Conservation (phyloP, 495 filamentous ascomycete genomes). For the Cladorrhinum samala region DNA sequence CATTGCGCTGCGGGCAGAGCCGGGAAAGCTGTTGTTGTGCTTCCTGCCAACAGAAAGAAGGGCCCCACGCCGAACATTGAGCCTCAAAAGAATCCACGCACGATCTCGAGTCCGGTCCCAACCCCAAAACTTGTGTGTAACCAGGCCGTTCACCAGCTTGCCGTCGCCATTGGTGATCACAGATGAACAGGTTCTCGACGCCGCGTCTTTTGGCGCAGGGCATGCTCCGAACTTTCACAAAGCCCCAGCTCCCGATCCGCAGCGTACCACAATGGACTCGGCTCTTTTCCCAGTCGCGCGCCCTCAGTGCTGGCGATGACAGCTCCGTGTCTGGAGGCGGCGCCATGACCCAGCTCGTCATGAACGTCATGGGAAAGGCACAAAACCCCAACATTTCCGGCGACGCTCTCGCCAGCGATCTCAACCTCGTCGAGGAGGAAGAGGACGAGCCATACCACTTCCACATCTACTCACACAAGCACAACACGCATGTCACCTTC, state of each 20-base stretch:
- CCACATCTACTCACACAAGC: constrained; percentile 78
- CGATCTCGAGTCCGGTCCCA: not conserved
- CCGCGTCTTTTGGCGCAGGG: constrained; percentile 42
- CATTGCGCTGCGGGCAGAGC: not conserved
- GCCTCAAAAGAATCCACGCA: not conserved
- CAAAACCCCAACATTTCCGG: not conserved
- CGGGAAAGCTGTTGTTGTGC: not conserved
- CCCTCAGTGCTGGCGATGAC: not conserved
- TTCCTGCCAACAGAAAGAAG: too few species aligned
- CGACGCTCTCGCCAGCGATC: constrained; percentile 11
- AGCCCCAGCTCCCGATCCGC: constrained; percentile 14
- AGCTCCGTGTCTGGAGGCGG: not conserved
- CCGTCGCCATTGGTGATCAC: not conserved
- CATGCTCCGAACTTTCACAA: constrained; percentile 25
- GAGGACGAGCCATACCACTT: constrained; percentile 64
- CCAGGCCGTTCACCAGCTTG: not conserved
- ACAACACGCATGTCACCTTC: constrained; percentile 90
- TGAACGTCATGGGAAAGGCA: constrained; percentile 2
- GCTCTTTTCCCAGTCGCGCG: constrained; percentile 36
- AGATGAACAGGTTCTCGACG: constrained; percentile 39
- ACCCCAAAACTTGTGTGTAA: too few species aligned
- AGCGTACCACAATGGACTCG: constrained; percentile 31
- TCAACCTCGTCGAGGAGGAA: constrained; percentile 16
- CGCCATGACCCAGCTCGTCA: not conserved
- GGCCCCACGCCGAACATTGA: not conserved